phyloP scores from a whole-genome alignment of 73 alveolate genomes.

The Paramecium bursaria region DNA sequence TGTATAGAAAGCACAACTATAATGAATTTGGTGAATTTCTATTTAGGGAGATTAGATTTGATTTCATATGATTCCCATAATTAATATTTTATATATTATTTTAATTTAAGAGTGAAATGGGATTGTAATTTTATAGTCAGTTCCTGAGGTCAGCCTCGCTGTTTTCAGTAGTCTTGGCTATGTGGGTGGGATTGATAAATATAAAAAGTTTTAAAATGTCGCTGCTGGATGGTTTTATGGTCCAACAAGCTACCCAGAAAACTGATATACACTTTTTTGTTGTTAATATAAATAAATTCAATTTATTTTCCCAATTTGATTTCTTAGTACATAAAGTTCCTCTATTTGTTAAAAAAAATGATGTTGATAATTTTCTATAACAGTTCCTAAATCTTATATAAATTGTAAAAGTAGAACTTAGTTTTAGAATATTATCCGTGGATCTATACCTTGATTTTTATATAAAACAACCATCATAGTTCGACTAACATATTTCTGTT shows the following conservation, averaged over 20 bases:
- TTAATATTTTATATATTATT: no score
- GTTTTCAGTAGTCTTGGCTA: no score
- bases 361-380: conserved; percentile 21
- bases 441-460: neutral
- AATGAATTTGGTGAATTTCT: no score
- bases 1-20: no score
- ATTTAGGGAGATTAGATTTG: no score
- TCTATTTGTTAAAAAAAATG: conserved; percentile 47
- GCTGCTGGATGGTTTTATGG: conserved; percentile 24
- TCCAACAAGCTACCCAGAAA: conserved; percentile 60
- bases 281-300: neutral
- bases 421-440: conserved; percentile 16
- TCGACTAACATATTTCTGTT: conserved; percentile 27
- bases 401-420: conserved; percentile 26
- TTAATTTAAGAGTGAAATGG: no score
- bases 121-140: no score
- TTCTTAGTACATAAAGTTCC: neutral
- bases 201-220: conserved; percentile 20
- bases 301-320: neutral
- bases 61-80: no score
- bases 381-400: conserved; percentile 35
- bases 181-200: conserved; percentile 52
- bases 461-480: conserved; percentile 37
- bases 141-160: no score
- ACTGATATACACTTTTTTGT: neutral